phyloP scores from a whole-genome alignment of 441 rosid species.

The Daphne laureola region DNA sequence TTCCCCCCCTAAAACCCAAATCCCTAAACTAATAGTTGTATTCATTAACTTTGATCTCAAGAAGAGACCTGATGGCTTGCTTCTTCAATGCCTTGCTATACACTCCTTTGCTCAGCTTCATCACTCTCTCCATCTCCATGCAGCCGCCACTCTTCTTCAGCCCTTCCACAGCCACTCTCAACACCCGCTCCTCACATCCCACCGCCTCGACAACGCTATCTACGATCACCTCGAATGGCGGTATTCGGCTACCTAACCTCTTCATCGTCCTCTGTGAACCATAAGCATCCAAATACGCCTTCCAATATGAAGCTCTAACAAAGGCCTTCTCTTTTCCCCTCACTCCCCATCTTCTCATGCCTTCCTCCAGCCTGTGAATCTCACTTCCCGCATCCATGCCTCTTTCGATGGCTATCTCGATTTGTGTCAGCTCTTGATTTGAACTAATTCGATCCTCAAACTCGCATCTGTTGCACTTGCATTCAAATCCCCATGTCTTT shows the following conservation, averaged over 20 bases:
- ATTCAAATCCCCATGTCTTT: slow-evolving; percentile 63
- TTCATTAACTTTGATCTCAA: slow-evolving; percentile 24
- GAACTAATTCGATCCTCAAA: slow-evolving; percentile 37
- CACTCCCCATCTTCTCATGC: slow-evolving; percentile 56
- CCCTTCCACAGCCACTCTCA: slow-evolving; percentile 36
- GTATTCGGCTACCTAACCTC: slow-evolving; percentile 70
- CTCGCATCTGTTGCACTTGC: slow-evolving; percentile 66
- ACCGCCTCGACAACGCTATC: slow-evolving; percentile 54
- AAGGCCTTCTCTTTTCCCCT: slow-evolving; percentile 75
- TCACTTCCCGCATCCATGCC: slow-evolving; percentile 50
- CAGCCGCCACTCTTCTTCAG: slow-evolving; percentile 30
- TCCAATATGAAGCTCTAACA: slow-evolving; percentile 80
- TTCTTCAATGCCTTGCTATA: slow-evolving; percentile 69
- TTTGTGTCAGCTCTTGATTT: slow-evolving; percentile 48
- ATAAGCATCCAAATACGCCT: slow-evolving; percentile 43
- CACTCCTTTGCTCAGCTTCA: slow-evolving; percentile 53
- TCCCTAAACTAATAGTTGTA: slow-evolving; percentile 17
- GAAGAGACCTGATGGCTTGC: slow-evolving; percentile 55
- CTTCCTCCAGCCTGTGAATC: slow-evolving; percentile 57
- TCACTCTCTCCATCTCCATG: slow-evolving; percentile 42
- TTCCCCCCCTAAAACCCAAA: slow-evolving; percentile 12
- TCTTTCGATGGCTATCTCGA: slow-evolving; percentile 48
- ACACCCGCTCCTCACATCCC: slow-evolving; percentile 70
- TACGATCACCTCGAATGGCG: slow-evolving; percentile 40
- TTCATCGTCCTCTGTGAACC: slow-evolving; percentile 44